Evolutionary conservation across 768 basidiomycete species (phyloP).

Genomic region (Suillus occidentalis): DNA sequence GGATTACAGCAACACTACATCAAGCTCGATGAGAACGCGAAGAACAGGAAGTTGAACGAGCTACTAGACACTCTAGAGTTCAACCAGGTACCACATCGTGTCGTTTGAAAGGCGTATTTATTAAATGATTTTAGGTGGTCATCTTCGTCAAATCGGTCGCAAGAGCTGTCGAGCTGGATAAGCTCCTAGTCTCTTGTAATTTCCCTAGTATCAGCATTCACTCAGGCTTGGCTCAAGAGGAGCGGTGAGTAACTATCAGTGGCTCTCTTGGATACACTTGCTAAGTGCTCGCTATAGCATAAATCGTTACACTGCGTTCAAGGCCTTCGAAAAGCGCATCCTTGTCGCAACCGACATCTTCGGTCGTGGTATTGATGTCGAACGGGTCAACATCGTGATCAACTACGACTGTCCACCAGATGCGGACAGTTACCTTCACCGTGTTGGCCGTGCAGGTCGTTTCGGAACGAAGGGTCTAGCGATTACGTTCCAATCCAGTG

Average conservation of each 20-base stretch:
- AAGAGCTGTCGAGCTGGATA: slow-evolving; percentile 95
- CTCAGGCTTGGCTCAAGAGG: slow-evolving; percentile 91
- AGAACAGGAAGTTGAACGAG: slow-evolving; percentile 97
- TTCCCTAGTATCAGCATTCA: slow-evolving; percentile 99
- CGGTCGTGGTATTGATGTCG: slow-evolving; percentile 98
- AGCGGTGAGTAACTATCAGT: slow-evolving; percentile 68
- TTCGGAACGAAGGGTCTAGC: slow-evolving; percentile 99
- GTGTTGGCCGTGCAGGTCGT: slow-evolving; percentile 98
- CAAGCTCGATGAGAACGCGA: slow-evolving; percentile 90
- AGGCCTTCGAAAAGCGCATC: slow-evolving; percentile 99
- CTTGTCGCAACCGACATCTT: slow-evolving; percentile 99
- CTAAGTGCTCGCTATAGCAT: slow-evolving; percentile 58
- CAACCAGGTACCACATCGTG: slow-evolving; percentile 69
- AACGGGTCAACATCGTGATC: slow-evolving; percentile 98
- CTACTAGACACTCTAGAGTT: slow-evolving; percentile 95
- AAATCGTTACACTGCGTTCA: slow-evolving; percentile 94
- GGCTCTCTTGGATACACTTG: background rate
- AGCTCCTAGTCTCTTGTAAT: slow-evolving; percentile 93
- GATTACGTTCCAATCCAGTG: slow-evolving; percentile 93
- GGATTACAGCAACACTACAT: slow-evolving; percentile 99
- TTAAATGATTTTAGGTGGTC: slow-evolving; percentile 68
- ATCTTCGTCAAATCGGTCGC: slow-evolving; percentile 99
- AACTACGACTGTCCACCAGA: slow-evolving; percentile 98
- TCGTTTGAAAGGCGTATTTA: background rate
- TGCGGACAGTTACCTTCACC: slow-evolving; percentile 97